Percentiles rank a stretch among this genome's conserved stretches.
Evolutionary conservation across 2,329 filamentous ascomycete species (phyloP).

Genomic region (Phoma sp.): DNA sequence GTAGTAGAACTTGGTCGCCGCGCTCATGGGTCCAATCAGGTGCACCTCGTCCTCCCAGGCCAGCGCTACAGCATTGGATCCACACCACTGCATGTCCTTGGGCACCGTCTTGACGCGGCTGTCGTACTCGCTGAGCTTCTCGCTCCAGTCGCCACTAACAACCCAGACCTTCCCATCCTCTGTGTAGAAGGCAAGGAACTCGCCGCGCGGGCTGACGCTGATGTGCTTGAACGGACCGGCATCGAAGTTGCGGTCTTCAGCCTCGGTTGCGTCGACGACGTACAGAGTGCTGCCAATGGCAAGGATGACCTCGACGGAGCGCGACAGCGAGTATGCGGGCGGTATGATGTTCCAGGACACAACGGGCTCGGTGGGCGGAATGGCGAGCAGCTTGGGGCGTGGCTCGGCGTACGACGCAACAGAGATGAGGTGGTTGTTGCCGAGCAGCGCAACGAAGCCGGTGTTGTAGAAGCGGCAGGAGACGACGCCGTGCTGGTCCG

Average conservation of each 20-base stretch:
- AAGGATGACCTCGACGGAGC: constrained; percentile 90
- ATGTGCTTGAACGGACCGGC: constrained; percentile 93
- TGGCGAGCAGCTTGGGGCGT: constrained; percentile 80
- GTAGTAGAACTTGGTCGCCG: constrained; percentile 82
- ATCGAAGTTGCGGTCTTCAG: constrained; percentile 88
- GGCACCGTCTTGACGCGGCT: constrained; percentile 85
- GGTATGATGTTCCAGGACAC: constrained; percentile 90
- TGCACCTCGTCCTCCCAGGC: constrained; percentile 99
- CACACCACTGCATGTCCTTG: constrained; percentile 93
- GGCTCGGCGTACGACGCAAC: constrained; percentile 93
- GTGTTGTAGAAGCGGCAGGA: constrained; percentile 91
- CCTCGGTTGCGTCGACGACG: constrained; percentile 85
- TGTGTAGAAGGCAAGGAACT: constrained; percentile 87
- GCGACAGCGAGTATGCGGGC: constrained; percentile 85
- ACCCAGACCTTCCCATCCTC: constrained; percentile 85
- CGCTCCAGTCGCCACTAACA: constrained; percentile 94
- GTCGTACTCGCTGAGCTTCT: constrained; percentile 88
- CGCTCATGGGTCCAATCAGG: constrained; percentile 83
- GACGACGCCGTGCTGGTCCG: constrained; percentile 85
- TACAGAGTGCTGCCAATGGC: constrained; percentile 86
- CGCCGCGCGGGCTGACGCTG: constrained; percentile 88
- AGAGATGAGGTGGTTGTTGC: constrained; percentile 84
- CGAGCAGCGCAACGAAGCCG: constrained; percentile 91
- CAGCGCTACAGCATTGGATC: constrained; percentile 89
- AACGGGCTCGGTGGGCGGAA: constrained; percentile 78